These are phyloP conservation scores for Quercus glauca DNA, from an alignment of 306 rosid species.

Conservation along the genomic window DNA sequence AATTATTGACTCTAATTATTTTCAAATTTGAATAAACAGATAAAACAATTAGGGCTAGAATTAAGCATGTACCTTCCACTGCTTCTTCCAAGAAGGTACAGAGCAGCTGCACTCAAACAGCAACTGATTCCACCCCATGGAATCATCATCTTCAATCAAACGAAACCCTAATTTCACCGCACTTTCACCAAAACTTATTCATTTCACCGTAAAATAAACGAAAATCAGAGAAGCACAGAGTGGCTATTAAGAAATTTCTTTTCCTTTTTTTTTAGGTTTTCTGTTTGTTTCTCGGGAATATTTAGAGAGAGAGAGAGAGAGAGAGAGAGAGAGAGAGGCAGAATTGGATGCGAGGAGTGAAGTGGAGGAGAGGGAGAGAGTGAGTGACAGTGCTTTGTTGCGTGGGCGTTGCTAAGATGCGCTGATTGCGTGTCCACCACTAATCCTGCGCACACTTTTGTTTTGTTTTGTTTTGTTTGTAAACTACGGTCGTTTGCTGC, in stretches of 20 bases:
- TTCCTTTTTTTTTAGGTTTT: not conserved
- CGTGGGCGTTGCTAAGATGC: not conserved
- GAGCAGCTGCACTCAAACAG: conserved; percentile 94
- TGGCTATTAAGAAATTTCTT: not conserved
- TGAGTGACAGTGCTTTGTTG: not conserved
- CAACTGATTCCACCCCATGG: conserved; percentile 98
- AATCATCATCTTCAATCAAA: conserved; percentile 46
- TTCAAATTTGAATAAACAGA: not conserved
- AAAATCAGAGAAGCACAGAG: not conserved
- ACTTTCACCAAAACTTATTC: not conserved
- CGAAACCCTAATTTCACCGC: conserved; percentile 19
- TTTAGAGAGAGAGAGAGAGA: not conserved
- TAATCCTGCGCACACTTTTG: no score
- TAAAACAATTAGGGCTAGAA: not conserved
- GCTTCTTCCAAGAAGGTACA: conserved; percentile 93
- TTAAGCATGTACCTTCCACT: conserved; percentile 66
- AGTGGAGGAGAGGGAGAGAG: conserved; percentile 12
- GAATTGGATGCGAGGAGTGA: conserved; percentile 54
- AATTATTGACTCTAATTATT: not conserved
- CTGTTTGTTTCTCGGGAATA: conserved; percentile 2
- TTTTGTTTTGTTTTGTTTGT: no score
- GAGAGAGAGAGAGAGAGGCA: conserved; percentile 2
- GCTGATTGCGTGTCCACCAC: no score
- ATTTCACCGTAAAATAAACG: not conserved
- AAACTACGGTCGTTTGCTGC: no score